phyloP scores from a whole-genome alignment of 208 protist genomes.

The Histomonas meleagridis region DNA sequence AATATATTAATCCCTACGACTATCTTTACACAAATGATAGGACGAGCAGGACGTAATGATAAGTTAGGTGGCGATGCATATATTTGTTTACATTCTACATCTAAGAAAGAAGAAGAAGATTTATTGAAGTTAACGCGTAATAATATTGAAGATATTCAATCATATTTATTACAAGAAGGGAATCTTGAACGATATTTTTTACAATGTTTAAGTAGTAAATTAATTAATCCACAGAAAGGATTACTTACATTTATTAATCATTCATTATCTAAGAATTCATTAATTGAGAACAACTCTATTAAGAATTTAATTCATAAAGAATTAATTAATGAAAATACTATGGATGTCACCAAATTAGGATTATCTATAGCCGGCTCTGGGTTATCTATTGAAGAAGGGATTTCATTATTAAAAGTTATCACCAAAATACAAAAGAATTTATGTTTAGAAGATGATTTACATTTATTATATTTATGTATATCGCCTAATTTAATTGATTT shows the following conservation, averaged over 20 bases:
- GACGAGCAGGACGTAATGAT: not conserved
- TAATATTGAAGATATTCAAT: not conserved
- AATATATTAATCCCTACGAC: not conserved
- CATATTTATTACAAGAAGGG: not conserved
- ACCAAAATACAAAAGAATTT: not conserved
- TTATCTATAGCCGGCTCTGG: not conserved
- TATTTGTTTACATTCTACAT: not conserved
- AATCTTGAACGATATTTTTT: not conserved
- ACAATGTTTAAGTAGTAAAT: not conserved
- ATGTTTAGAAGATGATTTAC: conserved; percentile 16
- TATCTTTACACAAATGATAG: conserved; percentile 11
- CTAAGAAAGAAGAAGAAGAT: not conserved
- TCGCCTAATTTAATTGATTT: not conserved
- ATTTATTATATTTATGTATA: conserved; percentile 10
- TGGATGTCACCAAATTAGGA: not conserved
- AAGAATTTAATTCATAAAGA: not conserved
- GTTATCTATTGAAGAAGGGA: not conserved
- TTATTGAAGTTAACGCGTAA: not conserved
- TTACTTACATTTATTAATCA: not conserved
- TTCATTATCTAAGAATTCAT: not conserved
- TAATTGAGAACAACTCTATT: not conserved
- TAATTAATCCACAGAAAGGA: not conserved
- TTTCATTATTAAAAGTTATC: not conserved
- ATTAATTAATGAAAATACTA: not conserved
- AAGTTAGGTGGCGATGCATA: not conserved